A percentile compares a stretch with the other conserved stretches of the same genome.
These are phyloP conservation scores for Hymenoscyphus linearis DNA, from an alignment of 2,329 filamentous ascomycete genomes.

Conservation along the genomic window DNA sequence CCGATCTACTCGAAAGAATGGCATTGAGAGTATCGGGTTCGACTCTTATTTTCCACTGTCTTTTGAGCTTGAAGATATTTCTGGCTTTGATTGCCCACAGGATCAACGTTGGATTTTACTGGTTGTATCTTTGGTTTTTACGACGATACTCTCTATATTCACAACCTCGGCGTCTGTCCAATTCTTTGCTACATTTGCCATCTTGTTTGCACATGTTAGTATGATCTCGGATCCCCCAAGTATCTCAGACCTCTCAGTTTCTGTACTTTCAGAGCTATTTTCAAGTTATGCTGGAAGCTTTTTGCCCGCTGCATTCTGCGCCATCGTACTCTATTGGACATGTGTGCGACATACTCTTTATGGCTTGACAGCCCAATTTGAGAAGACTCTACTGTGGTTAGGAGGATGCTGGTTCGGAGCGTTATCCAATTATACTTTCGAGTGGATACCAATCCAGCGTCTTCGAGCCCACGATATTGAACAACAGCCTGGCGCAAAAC, in stretches of 20 bases:
- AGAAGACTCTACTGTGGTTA: slow-evolving; percentile 86
- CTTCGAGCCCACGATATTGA: slow-evolving; percentile 85
- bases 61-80: slow-evolving; percentile 63
- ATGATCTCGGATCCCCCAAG: slow-evolving; percentile 81
- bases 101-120: slow-evolving; percentile 73
- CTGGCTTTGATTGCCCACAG: slow-evolving; percentile 68
- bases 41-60: slow-evolving; percentile 85
- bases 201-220: slow-evolving; percentile 83
- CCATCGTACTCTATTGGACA: slow-evolving; percentile 82
- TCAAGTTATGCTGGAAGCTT: slow-evolving; percentile 76
- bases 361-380: slow-evolving; percentile 73
- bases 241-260: slow-evolving; percentile 34
- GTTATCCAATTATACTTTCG: slow-evolving; percentile 91
- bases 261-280: slow-evolving; percentile 64
- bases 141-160: slow-evolving; percentile 71
- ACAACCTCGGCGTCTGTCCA: slow-evolving; percentile 73
- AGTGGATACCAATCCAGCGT: slow-evolving; percentile 86
- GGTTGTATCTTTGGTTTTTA: slow-evolving; percentile 74
- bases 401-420: slow-evolving; percentile 90
- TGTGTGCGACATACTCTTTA: slow-evolving; percentile 64
- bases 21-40: slow-evolving; percentile 72
- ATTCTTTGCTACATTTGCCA: slow-evolving; percentile 77
- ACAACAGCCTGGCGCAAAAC: slow-evolving; percentile 81
- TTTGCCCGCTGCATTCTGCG: slow-evolving; percentile 79
- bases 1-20: slow-evolving; percentile 57